A percentile compares a stretch with the other conserved stretches of the same genome.
Conservation (phyloP, 306 rosid genomes). For the Cyclanthera cordifolia region DNA sequence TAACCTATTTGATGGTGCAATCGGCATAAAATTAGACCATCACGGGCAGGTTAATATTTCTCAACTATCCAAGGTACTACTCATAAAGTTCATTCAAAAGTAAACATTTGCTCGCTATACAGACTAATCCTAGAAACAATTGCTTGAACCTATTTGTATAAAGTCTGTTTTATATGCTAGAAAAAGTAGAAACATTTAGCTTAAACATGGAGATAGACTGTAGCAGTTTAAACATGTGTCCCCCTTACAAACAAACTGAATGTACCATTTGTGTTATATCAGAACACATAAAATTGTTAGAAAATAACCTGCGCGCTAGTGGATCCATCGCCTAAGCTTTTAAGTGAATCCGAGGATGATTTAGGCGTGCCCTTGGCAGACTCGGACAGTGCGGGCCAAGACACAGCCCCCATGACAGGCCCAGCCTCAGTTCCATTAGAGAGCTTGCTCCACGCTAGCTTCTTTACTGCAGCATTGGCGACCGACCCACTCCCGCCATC, state of each 20-base stretch:
- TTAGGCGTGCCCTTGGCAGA: slow-evolving; percentile 39
- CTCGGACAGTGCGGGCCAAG: slow-evolving; percentile 70
- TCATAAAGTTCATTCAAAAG: neutral
- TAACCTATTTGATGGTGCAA: neutral
- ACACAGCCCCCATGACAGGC: slow-evolving; percentile 54
- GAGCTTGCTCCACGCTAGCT: slow-evolving; percentile 66
- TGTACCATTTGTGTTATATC: neutral
- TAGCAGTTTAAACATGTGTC: neutral
- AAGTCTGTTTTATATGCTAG: neutral
- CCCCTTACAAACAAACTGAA: neutral
- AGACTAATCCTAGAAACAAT: neutral
- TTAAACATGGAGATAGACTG: neutral
- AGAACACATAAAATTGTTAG: slow-evolving; percentile 7
- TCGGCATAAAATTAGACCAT: neutral
- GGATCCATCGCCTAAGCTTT: slow-evolving; percentile 44
- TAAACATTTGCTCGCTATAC: neutral
- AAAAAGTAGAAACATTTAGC: neutral
- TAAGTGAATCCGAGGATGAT: slow-evolving; percentile 38
- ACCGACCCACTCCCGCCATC: slow-evolving; percentile 22
- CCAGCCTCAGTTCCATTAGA: slow-evolving; percentile 47
- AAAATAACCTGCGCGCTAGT: slow-evolving; percentile 51
- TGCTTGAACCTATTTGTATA: neutral
- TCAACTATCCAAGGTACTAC: neutral
- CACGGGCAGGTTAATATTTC: neutral
- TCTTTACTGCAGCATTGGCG: slow-evolving; percentile 33